Base-by-base conservation (phyloP, 495 filamentous ascomycete genomes). In the Hyphodiscus hymeniophilus region DNA sequence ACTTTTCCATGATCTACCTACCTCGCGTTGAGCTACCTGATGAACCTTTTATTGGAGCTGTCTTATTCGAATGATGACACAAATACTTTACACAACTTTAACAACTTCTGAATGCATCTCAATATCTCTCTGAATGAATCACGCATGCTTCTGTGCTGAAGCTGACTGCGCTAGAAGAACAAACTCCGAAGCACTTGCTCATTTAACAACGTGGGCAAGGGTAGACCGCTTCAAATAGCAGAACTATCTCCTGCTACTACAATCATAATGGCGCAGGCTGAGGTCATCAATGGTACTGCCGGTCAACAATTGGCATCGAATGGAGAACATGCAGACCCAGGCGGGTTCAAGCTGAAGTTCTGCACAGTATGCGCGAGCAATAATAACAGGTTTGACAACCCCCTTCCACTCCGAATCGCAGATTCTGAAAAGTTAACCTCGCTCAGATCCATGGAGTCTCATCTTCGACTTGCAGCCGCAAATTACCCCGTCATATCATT, bases 331-430 rank as follows among this genome's bases (percentile, higher is more conserved):
- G 57, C 62, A 44, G 70, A 70, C 39, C 17, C 52, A 6, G 65
- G 66, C 8, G 74, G 66, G 20, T 92, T 80, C 74, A 94, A 87
- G 61, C 74, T 99, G 34, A 92, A 84, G 58, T 96, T 97, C 69
- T 99, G 94, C 74, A 99, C 94, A 2, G 92, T 99, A 31, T 99
- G 94, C 66, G 92, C 92, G 3, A 95, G 88, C 57, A 97, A 99
- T 60, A 81, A 96, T 57, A 96, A 97, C 60, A 81, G 90, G 77
- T 94, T 71, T 44, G 72, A 62, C 6, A n/a, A 21, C 39, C 33
- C 30, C 39, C 12, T 28, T 36, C 13, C 26, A 28, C 5, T 28
- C 4, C 4, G 10, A 5, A 2, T 13, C 22, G 20, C 47, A 16
- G 7, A 28, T 8, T 18, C 13, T 11, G 4, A 13, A 10, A n/a